Base-by-base conservation (phyloP, 495 filamentous ascomycete species). In the Trypethelium eluteriae region DNA sequence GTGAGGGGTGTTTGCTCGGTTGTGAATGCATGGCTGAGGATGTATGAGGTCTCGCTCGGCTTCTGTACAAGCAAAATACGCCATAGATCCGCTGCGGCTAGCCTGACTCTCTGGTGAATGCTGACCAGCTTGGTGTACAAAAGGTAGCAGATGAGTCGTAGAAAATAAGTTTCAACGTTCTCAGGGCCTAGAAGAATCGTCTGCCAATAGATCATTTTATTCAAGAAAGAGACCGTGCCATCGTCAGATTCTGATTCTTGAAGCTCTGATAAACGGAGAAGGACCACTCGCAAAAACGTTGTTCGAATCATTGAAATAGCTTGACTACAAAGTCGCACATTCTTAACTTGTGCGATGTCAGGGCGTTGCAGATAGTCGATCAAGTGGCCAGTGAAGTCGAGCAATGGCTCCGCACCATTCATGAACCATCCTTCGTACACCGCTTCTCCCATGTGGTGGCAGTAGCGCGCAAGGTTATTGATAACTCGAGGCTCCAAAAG, bases 361-460 rank as follows among this genome's bases (percentile, higher is more conserved):
- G 95, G 90, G 39, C 88, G 85, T 72, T 96, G 91, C 14, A 97
- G 80, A 74, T 95, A 91, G 72, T 98, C 93, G 16, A 98, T 75
- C 32, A 96, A 74, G 6, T 83, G 83, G 2, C 92, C 94, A n/a
- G 88, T 82, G 69, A 96, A 95, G 70, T 98, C 91, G n/a, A 96
- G 77, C 63, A 90, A 84, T 2, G 85, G 79, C 63, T 90, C 86
- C 10, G 88, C 91, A 4, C 93, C 94, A 67, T 92, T 86, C 53
- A 96, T 82, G 72, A 97, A 96, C 91, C 91, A 96, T 39, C 94
- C 94, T 76, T 98, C 94, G 70, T 91, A 96, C 16, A 96, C 85
- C 38, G 91, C 90, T 77, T 98, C 95, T 0, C 86, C 83, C 72
- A 96, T 82, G 73, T 96, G 90, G 0, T 84, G 79, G 36, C 86